A percentile compares a stretch with the other conserved stretches of the same genome.
Conservation (phyloP, 2,329 filamentous ascomycete species). For the Colletotrichum scovillei region DNA sequence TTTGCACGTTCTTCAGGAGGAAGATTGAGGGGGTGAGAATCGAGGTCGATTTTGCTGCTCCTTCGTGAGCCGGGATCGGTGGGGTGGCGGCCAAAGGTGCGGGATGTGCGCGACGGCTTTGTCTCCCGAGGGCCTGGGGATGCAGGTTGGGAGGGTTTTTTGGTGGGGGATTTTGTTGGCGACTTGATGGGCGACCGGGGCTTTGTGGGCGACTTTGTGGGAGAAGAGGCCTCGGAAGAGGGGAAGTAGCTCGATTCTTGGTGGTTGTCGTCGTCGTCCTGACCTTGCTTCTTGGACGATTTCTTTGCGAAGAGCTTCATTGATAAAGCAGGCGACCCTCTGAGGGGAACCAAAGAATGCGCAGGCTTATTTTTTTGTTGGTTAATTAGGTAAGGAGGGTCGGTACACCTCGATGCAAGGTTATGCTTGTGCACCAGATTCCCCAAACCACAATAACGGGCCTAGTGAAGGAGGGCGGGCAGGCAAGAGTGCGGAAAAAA, state of each 20-base stretch:
- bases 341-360: slow-evolving; percentile 35
- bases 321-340: slow-evolving; percentile 39
- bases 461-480: slow-evolving; percentile 30
- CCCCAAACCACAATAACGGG: slow-evolving; percentile 33
- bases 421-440: slow-evolving; percentile 37
- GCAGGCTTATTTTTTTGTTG: slow-evolving; percentile 36
- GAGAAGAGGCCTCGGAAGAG: slow-evolving; percentile 48
- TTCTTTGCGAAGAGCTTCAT: slow-evolving; percentile 67
- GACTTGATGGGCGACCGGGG: slow-evolving; percentile 43
- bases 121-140: slow-evolving; percentile 40
- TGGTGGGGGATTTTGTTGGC: slow-evolving; percentile 45
- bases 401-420: slow-evolving; percentile 38
- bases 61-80: slow-evolving; percentile 59
- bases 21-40: slow-evolving; percentile 90
- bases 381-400: slow-evolving; percentile 42
- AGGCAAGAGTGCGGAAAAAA: background rate
- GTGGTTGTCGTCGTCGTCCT: slow-evolving; percentile 51
- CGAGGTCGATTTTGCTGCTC: slow-evolving; percentile 69
- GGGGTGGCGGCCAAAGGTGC: slow-evolving; percentile 59
- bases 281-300: slow-evolving; percentile 52
- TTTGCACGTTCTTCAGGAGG: slow-evolving; percentile 85
- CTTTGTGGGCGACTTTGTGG: slow-evolving; percentile 41
- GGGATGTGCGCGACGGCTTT: slow-evolving; percentile 56
- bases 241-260: slow-evolving; percentile 41
- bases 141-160: slow-evolving; percentile 49